Conservation (phyloP, 106 monocot genomes). For the Dioscorea alata region DNA sequence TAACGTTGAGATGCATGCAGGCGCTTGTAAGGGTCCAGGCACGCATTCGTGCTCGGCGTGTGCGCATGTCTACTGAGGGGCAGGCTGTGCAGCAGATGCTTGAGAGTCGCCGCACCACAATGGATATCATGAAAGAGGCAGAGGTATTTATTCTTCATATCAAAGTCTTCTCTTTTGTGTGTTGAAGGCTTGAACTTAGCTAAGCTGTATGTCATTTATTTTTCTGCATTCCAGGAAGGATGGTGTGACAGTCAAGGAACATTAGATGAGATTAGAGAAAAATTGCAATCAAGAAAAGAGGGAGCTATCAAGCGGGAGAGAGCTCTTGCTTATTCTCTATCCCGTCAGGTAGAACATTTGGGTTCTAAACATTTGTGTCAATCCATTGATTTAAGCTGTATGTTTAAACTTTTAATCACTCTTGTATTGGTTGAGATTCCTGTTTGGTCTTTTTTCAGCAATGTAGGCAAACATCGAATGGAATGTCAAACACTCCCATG, state of each 20-base stretch:
- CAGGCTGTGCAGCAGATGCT: constrained; percentile 21
- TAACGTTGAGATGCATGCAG: constrained; percentile 33
- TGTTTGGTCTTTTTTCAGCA: constrained; percentile 7
- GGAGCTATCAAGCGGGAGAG: constrained; percentile 45
- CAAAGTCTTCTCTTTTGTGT: no score
- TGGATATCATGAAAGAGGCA: constrained; percentile 23
- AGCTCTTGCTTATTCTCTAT: constrained; percentile 17
- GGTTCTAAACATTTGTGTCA: no score
- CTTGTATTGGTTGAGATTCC: not conserved
- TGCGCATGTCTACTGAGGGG: constrained; percentile 28
- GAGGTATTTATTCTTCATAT: constrained; percentile 14
- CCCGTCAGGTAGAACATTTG: constrained; percentile 13
- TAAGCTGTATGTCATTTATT: no score
- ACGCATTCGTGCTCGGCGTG: constrained; percentile 14
- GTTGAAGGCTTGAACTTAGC: no score
- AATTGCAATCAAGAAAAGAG: constrained; percentile 37
- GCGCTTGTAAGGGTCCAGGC: constrained; percentile 28
- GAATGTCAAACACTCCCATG: constrained; percentile 9
- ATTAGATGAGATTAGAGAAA: constrained; percentile 39
- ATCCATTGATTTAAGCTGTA: no score
- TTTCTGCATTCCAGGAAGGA: constrained; percentile 29
- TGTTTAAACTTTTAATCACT: not conserved
- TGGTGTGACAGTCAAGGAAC: constrained; percentile 58
- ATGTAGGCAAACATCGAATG: not conserved
- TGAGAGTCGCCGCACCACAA: not conserved